A percentile compares a stretch with the other conserved stretches of the same genome.
phyloP scores from a whole-genome alignment of 768 basidiomycete species.

The Dentipellis sp. region DNA sequence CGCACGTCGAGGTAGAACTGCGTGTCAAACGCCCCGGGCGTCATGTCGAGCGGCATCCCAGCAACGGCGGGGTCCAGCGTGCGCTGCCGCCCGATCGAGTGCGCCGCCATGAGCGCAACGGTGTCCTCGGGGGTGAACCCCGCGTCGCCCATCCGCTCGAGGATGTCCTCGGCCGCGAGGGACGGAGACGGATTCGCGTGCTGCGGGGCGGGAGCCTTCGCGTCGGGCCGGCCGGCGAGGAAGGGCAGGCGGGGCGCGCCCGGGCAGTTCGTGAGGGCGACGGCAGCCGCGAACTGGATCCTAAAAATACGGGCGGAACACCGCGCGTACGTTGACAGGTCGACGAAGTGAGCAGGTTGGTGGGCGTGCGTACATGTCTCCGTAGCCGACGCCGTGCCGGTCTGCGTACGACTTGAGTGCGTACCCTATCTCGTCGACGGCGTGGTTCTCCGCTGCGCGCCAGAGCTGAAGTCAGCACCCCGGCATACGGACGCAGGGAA shows the following conservation, averaged over 20 bases:
- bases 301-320: conserved; percentile 11
- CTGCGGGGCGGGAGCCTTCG: conserved; percentile 21
- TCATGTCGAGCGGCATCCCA: conserved; percentile 36
- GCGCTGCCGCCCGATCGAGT: conserved; percentile 12
- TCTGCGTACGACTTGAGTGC: conserved; percentile 6
- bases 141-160: conserved; percentile 24
- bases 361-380: not conserved
- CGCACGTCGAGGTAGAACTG: conserved; percentile 33
- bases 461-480: not conserved
- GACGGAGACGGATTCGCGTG: conserved; percentile 23
- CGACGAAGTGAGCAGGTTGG: not conserved
- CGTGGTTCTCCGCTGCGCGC: not conserved
- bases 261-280: conserved; percentile 28
- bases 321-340: not conserved
- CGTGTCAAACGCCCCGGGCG: conserved; percentile 32
- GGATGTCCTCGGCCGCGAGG: conserved; percentile 16
- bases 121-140: conserved; percentile 26
- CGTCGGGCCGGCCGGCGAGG: conserved; percentile 26
- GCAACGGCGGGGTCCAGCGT: conserved; percentile 18
- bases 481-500: not conserved
- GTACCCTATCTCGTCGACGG: not conserved
- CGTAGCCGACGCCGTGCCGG: conserved; percentile 8
- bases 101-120: conserved; percentile 25
- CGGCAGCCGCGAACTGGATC: conserved; percentile 28
- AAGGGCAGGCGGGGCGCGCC: conserved; percentile 31